Evolutionary conservation across 2,329 filamentous ascomycete species (phyloP), one percentile per base, ranked within the genome.

Genomic region (Alternaria sp.): DNA sequence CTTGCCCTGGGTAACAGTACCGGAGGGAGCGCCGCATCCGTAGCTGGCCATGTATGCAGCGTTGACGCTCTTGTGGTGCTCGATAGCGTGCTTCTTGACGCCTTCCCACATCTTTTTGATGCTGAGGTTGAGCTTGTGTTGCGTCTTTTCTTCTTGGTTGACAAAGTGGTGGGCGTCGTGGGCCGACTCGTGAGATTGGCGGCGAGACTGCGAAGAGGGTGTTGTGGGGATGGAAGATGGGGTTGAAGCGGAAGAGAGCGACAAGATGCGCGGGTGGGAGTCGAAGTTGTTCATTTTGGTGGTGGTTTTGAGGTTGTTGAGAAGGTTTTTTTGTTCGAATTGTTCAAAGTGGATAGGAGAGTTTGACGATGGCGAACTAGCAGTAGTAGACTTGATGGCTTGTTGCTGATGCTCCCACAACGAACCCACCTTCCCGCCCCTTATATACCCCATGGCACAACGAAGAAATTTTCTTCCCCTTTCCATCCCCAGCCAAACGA

Each of bases 1-100:
- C 20, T 49, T 49, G 8, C 20, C 14, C 1, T 24, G 28, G 22
- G 46, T 38, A 18, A n/a, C 22, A 7, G 5, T 16, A 1, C 18
- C 32, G 16, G 30, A 12, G 12, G 46, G 20, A 49, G 46, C 16
- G n/a, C 62, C 68, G 20, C 39, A 54, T 16, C 71, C 73, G 28
- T 74, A 73, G 48, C 66, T 70, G 11, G 67, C 67, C 44, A 65
- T 51, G 20, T 72, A 74, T 2, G 73, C 73, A 0, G 70, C 67
- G 34, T 75, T 75, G 1, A 75, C 72, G 44, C 68, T 71, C 41
- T 65, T 63, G 59, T 75, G 73, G 47, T 75, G 73, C 67, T 75
- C 73, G 14, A 42, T 59, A 8, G 70, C 72, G 9, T 64, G 65
- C 18, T 65, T 63, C 65, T 75, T 75, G 55, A 75, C 54, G 6